Evolutionary conservation across 208 protist species (phyloP), one percentile per base, ranked within the genome.

Genomic region (Acanthamoeba rhysodes): DNA sequence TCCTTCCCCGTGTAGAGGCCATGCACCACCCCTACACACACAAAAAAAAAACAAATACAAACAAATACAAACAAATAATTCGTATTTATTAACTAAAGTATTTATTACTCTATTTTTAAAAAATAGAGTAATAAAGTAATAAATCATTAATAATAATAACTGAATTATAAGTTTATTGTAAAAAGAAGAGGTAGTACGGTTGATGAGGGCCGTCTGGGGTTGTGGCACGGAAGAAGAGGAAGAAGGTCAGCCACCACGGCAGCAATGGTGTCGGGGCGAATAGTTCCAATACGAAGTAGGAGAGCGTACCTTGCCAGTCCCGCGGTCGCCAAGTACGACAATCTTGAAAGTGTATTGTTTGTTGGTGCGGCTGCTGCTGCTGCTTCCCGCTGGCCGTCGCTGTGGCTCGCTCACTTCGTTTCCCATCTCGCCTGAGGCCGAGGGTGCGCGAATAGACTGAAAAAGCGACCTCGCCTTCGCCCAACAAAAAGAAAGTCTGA

Each of bases 351-450:
- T 64, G 80, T 88, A 88, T 27, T 88, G n/a, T 20, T 88, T 88
- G 50, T 45, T 32, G 80, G 37, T 0, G 29, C 66, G 5, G n/a
- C n/a, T n/a, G n/a, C n/a, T n/a, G 18, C 74, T 37, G 50, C 80
- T 8, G 4, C 72, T 82, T 34, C 45, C 5, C 9, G 27, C 0
- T 82, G 72, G 72, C 37, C 80, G 24, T 29, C 80, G 64, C 80
- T 88, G 80, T 66, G 50, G 50, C n/a, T 88, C 80, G 29, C 80
- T 88, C 48, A 88, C 80, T 64, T 88, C 80, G 27, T 88, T 88
- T 9, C 80, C 80, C 80, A 88, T 88, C n/a, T n/a, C n/a, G n/a
- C n/a, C n/a, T n/a, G n/a, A n/a, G n/a, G n/a, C n/a, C n/a, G n/a
- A n/a, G n/a, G n/a, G n/a, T n/a, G n/a, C n/a, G n/a, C n/a, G n/a